These are phyloP conservation scores for Aspergillus sp. DNA, from an alignment of 2,329 filamentous ascomycete species.

Conservation along the genomic window DNA sequence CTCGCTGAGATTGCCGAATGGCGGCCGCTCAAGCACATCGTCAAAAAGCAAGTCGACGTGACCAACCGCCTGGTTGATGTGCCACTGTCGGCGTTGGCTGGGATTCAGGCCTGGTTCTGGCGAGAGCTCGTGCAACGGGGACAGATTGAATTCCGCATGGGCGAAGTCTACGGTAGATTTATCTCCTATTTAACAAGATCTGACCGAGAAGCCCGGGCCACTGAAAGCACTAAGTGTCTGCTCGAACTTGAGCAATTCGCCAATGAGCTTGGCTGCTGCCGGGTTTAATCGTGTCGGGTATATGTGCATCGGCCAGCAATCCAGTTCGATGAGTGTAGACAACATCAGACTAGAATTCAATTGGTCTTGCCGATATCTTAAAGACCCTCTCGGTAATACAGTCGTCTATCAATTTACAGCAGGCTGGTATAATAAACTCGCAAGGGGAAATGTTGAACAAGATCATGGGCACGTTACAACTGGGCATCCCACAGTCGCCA, in stretches of 20 bases:
- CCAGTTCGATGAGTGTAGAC: no score
- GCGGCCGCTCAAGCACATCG: neutral
- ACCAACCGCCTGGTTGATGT: neutral
- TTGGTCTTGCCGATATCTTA: no score
- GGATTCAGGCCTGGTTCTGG: neutral
- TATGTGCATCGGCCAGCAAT: no score
- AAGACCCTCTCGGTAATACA: no score
- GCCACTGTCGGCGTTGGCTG: neutral
- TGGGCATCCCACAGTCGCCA: no score
- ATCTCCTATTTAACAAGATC: neutral
- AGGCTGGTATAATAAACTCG: no score
- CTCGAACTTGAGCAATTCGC: neutral
- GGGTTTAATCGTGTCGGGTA: neutral
- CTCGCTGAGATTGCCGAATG: neutral
- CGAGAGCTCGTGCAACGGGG: neutral
- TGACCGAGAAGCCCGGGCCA: neutral
- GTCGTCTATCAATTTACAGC: no score
- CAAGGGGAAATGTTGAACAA: no score
- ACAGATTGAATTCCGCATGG: conserved; percentile 1
- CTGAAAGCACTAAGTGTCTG: neutral
- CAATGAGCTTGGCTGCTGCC: neutral
- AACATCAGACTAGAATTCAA: no score
- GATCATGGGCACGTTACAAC: no score
- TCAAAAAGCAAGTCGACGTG: neutral
- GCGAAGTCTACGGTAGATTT: neutral